Evolutionary conservation across 768 basidiomycete genomes (phyloP).

Genomic region (Boletus pseudo-olivaceus): DNA sequence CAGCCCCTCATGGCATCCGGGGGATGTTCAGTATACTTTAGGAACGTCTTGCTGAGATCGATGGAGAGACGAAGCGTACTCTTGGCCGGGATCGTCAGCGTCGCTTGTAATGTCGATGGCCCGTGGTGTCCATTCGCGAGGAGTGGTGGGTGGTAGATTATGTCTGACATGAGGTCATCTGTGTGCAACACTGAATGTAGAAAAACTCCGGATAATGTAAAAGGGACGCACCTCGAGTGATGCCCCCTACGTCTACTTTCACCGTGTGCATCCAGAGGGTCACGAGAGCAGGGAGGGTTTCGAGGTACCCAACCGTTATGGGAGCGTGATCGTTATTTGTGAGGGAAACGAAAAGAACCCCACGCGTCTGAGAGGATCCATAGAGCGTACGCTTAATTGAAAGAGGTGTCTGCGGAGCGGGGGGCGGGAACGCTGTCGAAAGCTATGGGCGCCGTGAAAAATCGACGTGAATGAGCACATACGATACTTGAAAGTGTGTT

Average conservation of each 20-base stretch:
- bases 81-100: constrained; percentile 65
- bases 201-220: too few relatives aligned
- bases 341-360: constrained; percentile 65
- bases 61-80: constrained; percentile 63
- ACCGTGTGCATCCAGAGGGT: constrained; percentile 86
- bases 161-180: constrained; percentile 63
- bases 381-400: constrained; percentile 63
- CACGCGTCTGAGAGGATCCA: constrained; percentile 73
- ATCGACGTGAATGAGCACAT: constrained; percentile 16
- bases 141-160: constrained; percentile 53
- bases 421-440: constrained; percentile 35
- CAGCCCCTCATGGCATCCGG: constrained; percentile 95
- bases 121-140: constrained; percentile 16
- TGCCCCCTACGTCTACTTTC: constrained; percentile 45
- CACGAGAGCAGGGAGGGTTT: constrained; percentile 92
- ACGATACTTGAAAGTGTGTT: constrained; percentile 58
- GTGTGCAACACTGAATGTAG: neutral
- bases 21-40: constrained; percentile 93
- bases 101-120: constrained; percentile 71
- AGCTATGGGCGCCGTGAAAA: neutral
- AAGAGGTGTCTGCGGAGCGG: constrained; percentile 48
- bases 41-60: constrained; percentile 77
- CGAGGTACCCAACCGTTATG: constrained; percentile 60
- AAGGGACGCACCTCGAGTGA: constrained; percentile 40
- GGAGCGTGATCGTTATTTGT: constrained; percentile 53